Evolutionary conservation across 768 basidiomycete genomes (phyloP), one percentile per base, ranked within the genome.

Genomic region (Boletus tylopilopsis): DNA sequence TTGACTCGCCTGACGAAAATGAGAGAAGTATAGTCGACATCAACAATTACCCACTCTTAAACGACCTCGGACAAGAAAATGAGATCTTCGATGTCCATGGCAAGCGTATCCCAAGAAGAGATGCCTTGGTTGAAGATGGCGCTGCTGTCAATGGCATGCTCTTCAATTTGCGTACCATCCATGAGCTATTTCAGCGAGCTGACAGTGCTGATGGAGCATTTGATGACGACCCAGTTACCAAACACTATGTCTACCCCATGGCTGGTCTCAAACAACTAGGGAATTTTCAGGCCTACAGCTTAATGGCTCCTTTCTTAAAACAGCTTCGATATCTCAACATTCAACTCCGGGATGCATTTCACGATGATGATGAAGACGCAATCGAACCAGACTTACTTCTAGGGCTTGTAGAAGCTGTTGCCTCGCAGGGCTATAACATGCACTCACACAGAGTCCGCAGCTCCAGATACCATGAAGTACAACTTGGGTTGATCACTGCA

Each of bases 171-270:
- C 0, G 5, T 0, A 7, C 13, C 2, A 27, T 42, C 9, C 40
- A 42, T 29, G 11, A 42, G 19, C 25, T 42, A 2, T 42, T 42
- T 11, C n/a, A 18, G 2, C 4, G 13, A 5, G 40, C 5, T 1
- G 40, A 42, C 5, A 18, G 29, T 8, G 18, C 27, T 29, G 11
- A 5, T 2, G 18, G 21, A 2, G 5, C 3, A 7, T 25, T n/a
- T n/a, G 39, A n/a, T 4, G 25, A 40, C 10, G 5, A 8, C 16
- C 25, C 16, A 0, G 2, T 42, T 6, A 42, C 21, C 1, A 9
- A 4, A 1, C 52, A 53, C 2, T 53, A 39, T 21, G 0, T 52
- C 0, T 52, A 48, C 21, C 36, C 36, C 1, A 52, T 52, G 45
- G 51, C 45, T 0, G n/a, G 40, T 0, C 13, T 52, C 2, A 29